Evolutionary conservation across 352 stramenopile species (phyloP), one percentile per base, ranked within the genome.

Genomic region (Phytopythium aichiense): DNA sequence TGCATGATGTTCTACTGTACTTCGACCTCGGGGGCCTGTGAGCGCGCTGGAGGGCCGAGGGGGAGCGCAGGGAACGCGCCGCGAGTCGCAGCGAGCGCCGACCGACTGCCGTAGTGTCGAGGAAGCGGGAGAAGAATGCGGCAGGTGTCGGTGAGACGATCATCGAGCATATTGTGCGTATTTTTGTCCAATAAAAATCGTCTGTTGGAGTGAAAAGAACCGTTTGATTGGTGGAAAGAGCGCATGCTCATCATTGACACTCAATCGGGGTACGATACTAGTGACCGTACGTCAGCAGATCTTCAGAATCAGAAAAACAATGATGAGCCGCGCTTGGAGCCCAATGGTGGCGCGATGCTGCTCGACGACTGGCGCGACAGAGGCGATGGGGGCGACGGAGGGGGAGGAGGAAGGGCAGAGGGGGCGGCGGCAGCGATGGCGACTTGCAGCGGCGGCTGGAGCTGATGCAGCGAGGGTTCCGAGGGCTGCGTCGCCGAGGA

Each of bases 1-100:
- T 79, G 60, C 68, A 76, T 79, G 40, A 11, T 23, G 40, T 1
- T 1, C 40, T 15, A n/a, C 13, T n/a, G 40, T 18, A 9, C 40
- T 46, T 15, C 15, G 40, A 31, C 35, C 6, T n/a, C 5, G 16
- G 13, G 5, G 1, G 16, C 16, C 40, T 7, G 40, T 18, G 6
- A n/a, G 12, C 13, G 40, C 12, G 16, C 40, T 7, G 8, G 7
- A 18, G 40, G 6, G 13, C 5, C 6, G 13, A 46, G 16, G 40
- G 40, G 40, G 15, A 45, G 40, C 15, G 40, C 40, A n/a, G 12
- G 15, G 12, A 5, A 31, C 28, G 28, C 28, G 28, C 28, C 35
- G 35, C 35, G 35, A 42, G 35, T 42, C 35, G 28, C 28, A 31
- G 1, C 28, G 28, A 31, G 28, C 28, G 28, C 28, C 28, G 28